Evolutionary conservation across 1,284 basidiomycete species (phyloP).

Genomic region (Ceratobasidium sp.): DNA sequence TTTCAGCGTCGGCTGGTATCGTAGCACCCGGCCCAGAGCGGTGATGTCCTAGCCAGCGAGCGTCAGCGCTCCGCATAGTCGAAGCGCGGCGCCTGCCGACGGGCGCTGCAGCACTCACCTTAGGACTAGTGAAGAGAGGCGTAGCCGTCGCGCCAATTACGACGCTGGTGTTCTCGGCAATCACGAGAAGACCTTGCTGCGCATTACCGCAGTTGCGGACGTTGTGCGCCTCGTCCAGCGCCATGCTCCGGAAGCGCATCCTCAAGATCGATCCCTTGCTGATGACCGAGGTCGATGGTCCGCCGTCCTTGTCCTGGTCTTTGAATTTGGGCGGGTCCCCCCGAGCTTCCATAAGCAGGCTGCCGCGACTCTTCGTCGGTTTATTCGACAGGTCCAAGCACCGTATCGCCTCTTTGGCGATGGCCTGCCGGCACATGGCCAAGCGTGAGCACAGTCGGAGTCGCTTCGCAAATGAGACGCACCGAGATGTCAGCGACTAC

Average conservation of each 20-base stretch:
- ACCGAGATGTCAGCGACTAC: conserved; percentile 26
- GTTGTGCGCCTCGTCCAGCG: conserved; percentile 1
- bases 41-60: not conserved
- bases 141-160: conserved; percentile 4
- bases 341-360: no score
- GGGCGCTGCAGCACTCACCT: not conserved
- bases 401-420: not conserved
- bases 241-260: not conserved
- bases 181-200: not conserved
- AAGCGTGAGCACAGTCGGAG: no score
- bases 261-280: no score
- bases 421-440: not conserved
- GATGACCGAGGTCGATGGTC: no score
- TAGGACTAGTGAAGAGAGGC: conserved; percentile 13
- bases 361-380: no score
- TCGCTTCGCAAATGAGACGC: not conserved
- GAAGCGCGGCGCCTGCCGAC: not conserved
- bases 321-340: no score
- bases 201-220: not conserved
- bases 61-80: not conserved
- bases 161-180: not conserved
- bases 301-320: no score
- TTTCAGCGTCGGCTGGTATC: conserved; percentile 46
- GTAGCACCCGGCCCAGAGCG: conserved; percentile 13
- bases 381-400: no score